These are phyloP conservation scores for Aspergillus sojae DNA, from an alignment of 2,329 filamentous ascomycete genomes.

Conservation along the genomic window DNA sequence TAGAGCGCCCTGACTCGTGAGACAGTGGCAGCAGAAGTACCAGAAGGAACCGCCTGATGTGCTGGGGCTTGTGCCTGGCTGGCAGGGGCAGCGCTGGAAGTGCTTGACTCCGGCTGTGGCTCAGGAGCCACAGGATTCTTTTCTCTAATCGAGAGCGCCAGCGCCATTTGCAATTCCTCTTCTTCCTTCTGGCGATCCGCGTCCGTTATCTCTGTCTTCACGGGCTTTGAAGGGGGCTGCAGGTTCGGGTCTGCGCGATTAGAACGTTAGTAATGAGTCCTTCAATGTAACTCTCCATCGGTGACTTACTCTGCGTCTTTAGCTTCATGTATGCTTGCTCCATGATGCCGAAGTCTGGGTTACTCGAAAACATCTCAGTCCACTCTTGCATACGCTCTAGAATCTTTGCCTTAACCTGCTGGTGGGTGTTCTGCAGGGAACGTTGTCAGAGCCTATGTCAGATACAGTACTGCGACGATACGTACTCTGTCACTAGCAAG, in stretches of 20 bases:
- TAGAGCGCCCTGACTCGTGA: conserved; percentile 91
- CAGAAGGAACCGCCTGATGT: conserved; percentile 67
- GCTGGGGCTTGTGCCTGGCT: conserved; percentile 46
- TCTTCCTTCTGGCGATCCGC: conserved; percentile 92
- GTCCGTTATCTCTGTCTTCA: conserved; percentile 89
- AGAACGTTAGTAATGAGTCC: conserved; percentile 22
- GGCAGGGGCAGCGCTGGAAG: conserved; percentile 40
- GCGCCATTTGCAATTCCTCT: conserved; percentile 93
- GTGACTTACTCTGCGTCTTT: conserved; percentile 65
- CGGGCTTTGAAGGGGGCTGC: conserved; percentile 87
- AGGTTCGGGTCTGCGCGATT: conserved; percentile 76
- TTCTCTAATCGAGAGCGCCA: conserved; percentile 90
- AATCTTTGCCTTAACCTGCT: conserved; percentile 96
- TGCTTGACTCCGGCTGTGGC: conserved; percentile 41
- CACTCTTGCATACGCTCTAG: conserved; percentile 95
- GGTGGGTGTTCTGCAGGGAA: conserved; percentile 74
- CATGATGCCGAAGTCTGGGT: conserved; percentile 96
- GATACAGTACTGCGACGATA: neutral
- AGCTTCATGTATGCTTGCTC: conserved; percentile 88
- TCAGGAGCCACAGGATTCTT: conserved; percentile 54
- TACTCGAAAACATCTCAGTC: conserved; percentile 89
- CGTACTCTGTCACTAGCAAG: conserved; percentile 79
- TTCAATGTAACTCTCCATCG: neutral
- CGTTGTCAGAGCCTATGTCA: conserved; percentile 4
- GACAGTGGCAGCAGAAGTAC: conserved; percentile 93